Percentiles rank a stretch among this genome's conserved stretches.
These are phyloP conservation scores for Striga hermonthica DNA, from an alignment of 305 asterid genomes.

Conservation along the genomic window DNA sequence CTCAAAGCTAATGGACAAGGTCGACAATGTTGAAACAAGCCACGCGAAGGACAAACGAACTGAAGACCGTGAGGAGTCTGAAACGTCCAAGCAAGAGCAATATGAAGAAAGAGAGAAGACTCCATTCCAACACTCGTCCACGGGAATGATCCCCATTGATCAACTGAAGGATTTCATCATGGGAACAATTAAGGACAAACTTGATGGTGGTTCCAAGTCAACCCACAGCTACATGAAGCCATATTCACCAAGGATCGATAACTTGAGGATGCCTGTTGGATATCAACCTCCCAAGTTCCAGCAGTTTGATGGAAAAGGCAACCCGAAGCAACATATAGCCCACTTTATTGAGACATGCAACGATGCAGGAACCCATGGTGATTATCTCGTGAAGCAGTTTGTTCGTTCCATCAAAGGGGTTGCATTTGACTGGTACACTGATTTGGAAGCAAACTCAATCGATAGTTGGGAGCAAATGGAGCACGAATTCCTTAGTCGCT, in stretches of 20 bases:
- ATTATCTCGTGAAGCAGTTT: neutral
- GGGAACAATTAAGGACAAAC: neutral
- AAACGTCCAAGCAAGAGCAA: neutral
- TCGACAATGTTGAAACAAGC: neutral
- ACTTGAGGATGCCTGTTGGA: neutral
- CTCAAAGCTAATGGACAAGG: neutral
- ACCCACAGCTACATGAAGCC: neutral
- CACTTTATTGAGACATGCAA: neutral
- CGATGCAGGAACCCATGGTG: neutral
- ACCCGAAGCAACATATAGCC: neutral
- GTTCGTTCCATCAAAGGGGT: neutral
- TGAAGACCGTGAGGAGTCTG: neutral
- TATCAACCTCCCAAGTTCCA: neutral
- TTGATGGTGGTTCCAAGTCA: neutral
- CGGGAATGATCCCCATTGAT: neutral
- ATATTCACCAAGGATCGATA: neutral
- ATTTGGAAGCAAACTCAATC: neutral
- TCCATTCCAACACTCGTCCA: neutral
- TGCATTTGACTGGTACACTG: conserved; percentile 1
- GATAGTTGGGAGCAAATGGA: neutral
- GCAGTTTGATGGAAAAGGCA: neutral
- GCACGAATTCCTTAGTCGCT: neutral
- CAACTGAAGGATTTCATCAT: neutral
- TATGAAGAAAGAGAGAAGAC: neutral
- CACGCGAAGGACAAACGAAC: neutral